Conservation (phyloP, 2,329 filamentous ascomycete genomes). For the Ophiosphaerella narmari region DNA sequence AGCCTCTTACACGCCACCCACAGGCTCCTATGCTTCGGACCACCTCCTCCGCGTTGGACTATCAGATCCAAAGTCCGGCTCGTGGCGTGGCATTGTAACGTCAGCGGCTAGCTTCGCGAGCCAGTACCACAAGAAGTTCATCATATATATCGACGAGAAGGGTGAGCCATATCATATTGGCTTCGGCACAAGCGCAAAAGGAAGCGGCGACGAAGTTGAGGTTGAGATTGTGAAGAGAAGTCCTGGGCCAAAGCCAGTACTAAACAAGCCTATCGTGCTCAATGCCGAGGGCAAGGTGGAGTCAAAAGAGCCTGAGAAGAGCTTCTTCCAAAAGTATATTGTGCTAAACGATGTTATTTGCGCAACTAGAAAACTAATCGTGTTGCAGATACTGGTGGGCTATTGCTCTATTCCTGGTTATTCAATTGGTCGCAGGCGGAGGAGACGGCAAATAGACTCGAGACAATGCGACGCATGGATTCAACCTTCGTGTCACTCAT, state of each 20-base stretch:
- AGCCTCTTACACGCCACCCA: conserved; percentile 43
- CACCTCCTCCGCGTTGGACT: conserved; percentile 53
- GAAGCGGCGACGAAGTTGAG: conserved; percentile 43
- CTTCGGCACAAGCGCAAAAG: conserved; percentile 45
- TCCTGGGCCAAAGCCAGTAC: conserved; percentile 47
- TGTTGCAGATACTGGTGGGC: conserved; percentile 56
- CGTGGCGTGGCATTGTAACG: conserved; percentile 54
- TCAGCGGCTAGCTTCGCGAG: conserved; percentile 50
- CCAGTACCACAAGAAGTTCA: conserved; percentile 50
- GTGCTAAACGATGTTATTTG: conserved; percentile 18
- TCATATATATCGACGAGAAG: conserved; percentile 50
- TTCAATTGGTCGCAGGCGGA: conserved; percentile 53
- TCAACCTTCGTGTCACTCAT: no score
- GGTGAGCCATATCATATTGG: conserved; percentile 53
- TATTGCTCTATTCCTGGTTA: conserved; percentile 52
- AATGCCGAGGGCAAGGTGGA: conserved; percentile 61
- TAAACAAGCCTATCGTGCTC: conserved; percentile 60
- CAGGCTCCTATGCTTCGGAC: conserved; percentile 38
- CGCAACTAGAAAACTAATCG: conserved; percentile 13
- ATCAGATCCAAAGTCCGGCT: conserved; percentile 41
- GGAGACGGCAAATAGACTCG: conserved; percentile 29
- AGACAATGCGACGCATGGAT: not conserved
- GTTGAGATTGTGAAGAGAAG: conserved; percentile 49
- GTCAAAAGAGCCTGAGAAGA: conserved; percentile 53
- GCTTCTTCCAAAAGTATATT: conserved; percentile 57